These are phyloP conservation scores for Cercospora sojina DNA, from an alignment of 2,329 filamentous ascomycete genomes.

Conservation along the genomic window DNA sequence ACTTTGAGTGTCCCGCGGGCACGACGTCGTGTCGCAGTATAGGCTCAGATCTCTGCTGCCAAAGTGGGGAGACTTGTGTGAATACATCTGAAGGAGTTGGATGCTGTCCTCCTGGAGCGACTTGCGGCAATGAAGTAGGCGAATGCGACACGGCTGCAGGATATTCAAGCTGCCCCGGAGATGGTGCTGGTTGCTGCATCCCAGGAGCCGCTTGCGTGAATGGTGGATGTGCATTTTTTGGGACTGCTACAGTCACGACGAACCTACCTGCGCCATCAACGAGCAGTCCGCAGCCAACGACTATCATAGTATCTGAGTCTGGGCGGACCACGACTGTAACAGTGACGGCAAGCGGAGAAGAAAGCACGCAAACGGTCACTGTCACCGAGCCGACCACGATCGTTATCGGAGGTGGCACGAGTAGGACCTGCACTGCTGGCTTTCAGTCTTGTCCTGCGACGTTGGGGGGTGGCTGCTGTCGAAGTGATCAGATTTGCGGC, in stretches of 20 bases:
- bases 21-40: constrained; percentile 65
- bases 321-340: constrained; percentile 33
- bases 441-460: constrained; percentile 49
- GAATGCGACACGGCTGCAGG: constrained; percentile 58
- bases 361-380: constrained; percentile 33
- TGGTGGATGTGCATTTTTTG: constrained; percentile 62
- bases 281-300: constrained; percentile 17
- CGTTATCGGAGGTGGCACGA: constrained; percentile 25
- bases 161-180: constrained; percentile 63
- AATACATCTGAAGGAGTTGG: constrained; percentile 63
- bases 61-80: constrained; percentile 64
- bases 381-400: constrained; percentile 33
- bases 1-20: constrained; percentile 64
- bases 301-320: constrained; percentile 23
- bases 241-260: constrained; percentile 29
- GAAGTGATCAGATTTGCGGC: constrained; percentile 47
- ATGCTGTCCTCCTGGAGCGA: constrained; percentile 67
- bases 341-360: constrained; percentile 29
- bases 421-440: constrained; percentile 42
- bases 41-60: constrained; percentile 71
- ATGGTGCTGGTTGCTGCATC: constrained; percentile 72
- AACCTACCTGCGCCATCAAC: constrained; percentile 19
- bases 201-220: constrained; percentile 68
- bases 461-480: constrained; percentile 52
- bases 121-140: constrained; percentile 63